Evolutionary conservation across 345 rosid genomes (phyloP).

Genomic region (Camelina hispida): DNA sequence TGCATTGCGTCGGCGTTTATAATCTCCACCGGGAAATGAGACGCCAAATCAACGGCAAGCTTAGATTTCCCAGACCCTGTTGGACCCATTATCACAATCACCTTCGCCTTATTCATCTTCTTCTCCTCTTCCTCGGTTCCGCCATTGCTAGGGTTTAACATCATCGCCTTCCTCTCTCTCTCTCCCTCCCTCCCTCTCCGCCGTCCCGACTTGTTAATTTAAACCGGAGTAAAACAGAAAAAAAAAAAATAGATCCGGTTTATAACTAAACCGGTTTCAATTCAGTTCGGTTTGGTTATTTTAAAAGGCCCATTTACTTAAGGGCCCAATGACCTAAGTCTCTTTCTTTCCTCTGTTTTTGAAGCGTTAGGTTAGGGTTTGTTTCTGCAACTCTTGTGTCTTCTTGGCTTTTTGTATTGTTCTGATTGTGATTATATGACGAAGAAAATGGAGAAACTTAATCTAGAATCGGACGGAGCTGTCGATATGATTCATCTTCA

Average conservation of each 20-base stretch:
- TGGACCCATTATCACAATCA: slow-evolving; percentile 88
- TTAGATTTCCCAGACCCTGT: slow-evolving; percentile 93
- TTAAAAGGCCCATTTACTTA: not conserved
- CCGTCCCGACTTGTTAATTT: not conserved
- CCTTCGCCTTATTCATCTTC: slow-evolving; percentile 61
- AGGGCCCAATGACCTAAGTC: slow-evolving; percentile 1
- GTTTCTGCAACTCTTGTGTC: not conserved
- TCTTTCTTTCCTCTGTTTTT: not conserved
- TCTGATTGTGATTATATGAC: slow-evolving; percentile 38
- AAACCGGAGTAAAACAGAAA: not conserved
- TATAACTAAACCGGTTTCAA: not conserved
- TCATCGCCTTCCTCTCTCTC: slow-evolving; percentile 1
- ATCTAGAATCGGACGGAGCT: not conserved
- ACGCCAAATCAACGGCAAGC: slow-evolving; percentile 80
- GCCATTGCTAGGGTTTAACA: slow-evolving; percentile 53
- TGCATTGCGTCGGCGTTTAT: slow-evolving; percentile 99
- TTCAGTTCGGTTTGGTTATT: not conserved
- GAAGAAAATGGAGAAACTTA: slow-evolving; percentile 42
- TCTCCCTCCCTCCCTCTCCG: slow-evolving; percentile 4
- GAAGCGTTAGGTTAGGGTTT: not conserved
- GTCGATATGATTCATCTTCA: slow-evolving; percentile 46
- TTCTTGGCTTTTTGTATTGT: not conserved
- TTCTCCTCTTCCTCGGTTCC: slow-evolving; percentile 43
- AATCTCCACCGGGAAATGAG: slow-evolving; percentile 74
- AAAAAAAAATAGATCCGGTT: slow-evolving; percentile 14